Evolutionary conservation across 768 basidiomycete genomes (phyloP).

Genomic region (Leucocoprinus sp.): DNA sequence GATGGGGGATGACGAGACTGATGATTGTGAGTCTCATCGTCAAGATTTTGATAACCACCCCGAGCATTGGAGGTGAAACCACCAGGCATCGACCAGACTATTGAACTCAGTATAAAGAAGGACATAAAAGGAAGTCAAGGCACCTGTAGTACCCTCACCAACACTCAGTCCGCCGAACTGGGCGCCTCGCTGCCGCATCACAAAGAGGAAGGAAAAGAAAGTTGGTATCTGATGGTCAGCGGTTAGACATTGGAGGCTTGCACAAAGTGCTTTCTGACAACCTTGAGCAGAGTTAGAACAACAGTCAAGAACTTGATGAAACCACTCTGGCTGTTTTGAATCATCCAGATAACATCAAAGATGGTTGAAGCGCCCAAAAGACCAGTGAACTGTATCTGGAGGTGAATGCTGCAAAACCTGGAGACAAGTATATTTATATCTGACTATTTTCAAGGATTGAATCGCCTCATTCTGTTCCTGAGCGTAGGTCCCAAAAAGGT

Average conservation of each 20-base stretch:
- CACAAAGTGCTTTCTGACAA: constrained; percentile 13
- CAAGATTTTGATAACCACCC: constrained; percentile 57
- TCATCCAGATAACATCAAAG: constrained; percentile 68
- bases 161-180: constrained; percentile 43
- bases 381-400: constrained; percentile 46
- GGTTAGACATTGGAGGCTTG: neutral
- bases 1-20: constrained; percentile 24
- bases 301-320: constrained; percentile 49
- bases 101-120: constrained; percentile 8
- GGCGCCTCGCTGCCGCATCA: constrained; percentile 50
- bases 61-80: constrained; percentile 49
- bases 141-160: constrained; percentile 49
- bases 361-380: constrained; percentile 53
- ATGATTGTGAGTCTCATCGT: constrained; percentile 36
- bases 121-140: constrained; percentile 8
- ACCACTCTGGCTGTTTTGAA: constrained; percentile 43
- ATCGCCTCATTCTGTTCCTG: constrained; percentile 61
- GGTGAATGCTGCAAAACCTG: constrained; percentile 6
- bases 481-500: constrained; percentile 68
- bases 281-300: constrained; percentile 53
- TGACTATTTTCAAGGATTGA: constrained; percentile 58
- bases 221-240: constrained; percentile 44
- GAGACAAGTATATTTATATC: constrained; percentile 12
- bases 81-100: constrained; percentile 77
- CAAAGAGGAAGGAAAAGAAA: constrained; percentile 38